Evolutionary conservation across 192 early-diverging fungal genomes (phyloP).

Genomic region (Coemansia sp.): DNA sequence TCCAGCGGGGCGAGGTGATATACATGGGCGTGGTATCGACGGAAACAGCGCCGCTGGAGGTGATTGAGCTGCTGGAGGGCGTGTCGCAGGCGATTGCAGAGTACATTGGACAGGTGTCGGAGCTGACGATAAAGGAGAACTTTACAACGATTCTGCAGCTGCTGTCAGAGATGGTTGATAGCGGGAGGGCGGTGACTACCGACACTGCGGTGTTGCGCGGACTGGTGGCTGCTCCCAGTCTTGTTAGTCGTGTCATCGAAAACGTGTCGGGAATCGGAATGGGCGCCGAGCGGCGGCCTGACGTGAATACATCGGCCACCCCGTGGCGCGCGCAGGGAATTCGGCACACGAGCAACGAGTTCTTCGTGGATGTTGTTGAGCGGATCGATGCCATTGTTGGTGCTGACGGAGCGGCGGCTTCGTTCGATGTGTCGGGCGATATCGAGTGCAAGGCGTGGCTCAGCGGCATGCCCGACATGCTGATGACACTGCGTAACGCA

Average conservation of each 20-base stretch:
- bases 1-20: constrained; percentile 66
- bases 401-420: constrained; percentile 67
- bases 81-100: constrained; percentile 77
- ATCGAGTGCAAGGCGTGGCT: constrained; percentile 76
- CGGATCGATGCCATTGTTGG: constrained; percentile 82
- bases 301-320: constrained; percentile 55
- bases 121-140: constrained; percentile 85
- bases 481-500: constrained; percentile 71
- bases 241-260: constrained; percentile 83
- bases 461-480: constrained; percentile 82
- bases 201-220: constrained; percentile 83
- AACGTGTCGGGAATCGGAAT: constrained; percentile 66
- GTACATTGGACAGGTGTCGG: constrained; percentile 83
- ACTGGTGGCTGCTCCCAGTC: constrained; percentile 82
- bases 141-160: constrained; percentile 83
- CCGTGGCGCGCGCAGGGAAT: constrained; percentile 89
- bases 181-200: constrained; percentile 86
- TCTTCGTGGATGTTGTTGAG: constrained; percentile 93
- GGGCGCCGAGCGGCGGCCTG: constrained; percentile 19
- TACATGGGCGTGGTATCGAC: constrained; percentile 73
- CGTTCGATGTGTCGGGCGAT: constrained; percentile 78
- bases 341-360: constrained; percentile 88
- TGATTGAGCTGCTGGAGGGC: constrained; percentile 84
- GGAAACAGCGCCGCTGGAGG: constrained; percentile 80
- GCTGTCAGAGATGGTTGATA: constrained; percentile 93